These are phyloP conservation scores for Citeromyces siamensis DNA, from an alignment of 1,139 yeast species.

Conservation along the genomic window DNA sequence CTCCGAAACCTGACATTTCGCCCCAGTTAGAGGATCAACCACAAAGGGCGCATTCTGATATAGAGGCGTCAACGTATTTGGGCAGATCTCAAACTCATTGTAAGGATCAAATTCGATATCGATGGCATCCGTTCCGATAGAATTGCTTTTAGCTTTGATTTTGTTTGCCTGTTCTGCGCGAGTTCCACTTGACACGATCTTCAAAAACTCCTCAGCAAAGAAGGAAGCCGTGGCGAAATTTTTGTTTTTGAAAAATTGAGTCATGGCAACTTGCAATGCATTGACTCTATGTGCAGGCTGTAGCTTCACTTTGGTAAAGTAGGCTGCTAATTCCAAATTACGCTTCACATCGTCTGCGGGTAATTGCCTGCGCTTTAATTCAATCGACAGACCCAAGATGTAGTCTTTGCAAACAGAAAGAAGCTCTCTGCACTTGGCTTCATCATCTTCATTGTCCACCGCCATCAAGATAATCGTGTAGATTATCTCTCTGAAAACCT, in stretches of 20 bases:
- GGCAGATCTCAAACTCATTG: conserved; percentile 86
- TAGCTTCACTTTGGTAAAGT: conserved; percentile 77
- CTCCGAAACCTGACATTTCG: conserved; percentile 66
- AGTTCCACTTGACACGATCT: conserved; percentile 55
- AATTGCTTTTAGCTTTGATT: conserved; percentile 69
- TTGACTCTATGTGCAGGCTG: conserved; percentile 76
- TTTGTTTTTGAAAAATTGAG: conserved; percentile 78
- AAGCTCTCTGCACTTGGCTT: conserved; percentile 60
- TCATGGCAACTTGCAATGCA: conserved; percentile 93
- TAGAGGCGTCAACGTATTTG: conserved; percentile 79
- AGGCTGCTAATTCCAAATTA: conserved; percentile 89
- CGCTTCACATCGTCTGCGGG: conserved; percentile 66
- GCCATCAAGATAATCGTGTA: conserved; percentile 64
- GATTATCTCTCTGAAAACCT: conserved; percentile 64
- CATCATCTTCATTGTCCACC: conserved; percentile 66
- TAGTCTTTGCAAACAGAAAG: conserved; percentile 77
- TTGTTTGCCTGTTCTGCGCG: conserved; percentile 85
- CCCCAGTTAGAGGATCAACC: conserved; percentile 83
- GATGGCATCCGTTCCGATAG: conserved; percentile 72
- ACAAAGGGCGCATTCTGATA: conserved; percentile 63
- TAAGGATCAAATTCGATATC: conserved; percentile 89
- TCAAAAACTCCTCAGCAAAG: conserved; percentile 77
- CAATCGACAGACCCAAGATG: conserved; percentile 84
- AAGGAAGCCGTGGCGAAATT: conserved; percentile 83
- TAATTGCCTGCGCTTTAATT: conserved; percentile 73